Conservation (phyloP, 192 early-diverging fungal species). For the Phlyctochytrium bullatum region DNA sequence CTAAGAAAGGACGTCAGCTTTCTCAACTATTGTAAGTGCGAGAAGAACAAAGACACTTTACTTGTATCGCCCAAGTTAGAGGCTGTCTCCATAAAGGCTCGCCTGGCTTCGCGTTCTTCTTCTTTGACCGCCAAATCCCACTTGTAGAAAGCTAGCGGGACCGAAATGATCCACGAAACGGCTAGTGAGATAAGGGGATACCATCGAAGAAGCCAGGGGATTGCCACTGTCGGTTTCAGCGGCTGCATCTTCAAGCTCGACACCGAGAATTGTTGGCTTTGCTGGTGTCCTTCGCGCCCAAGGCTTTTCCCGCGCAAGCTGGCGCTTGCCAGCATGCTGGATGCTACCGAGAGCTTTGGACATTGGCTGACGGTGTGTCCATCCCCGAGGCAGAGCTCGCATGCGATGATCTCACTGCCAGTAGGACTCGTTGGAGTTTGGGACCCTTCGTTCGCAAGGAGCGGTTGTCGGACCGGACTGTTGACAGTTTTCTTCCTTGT, state of each 20-base stretch:
- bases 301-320: neutral
- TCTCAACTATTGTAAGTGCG: neutral
- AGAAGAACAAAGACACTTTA: neutral
- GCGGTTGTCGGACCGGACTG: neutral
- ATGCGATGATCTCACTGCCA: too few species aligned
- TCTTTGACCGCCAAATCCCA: neutral
- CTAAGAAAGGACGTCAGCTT: neutral
- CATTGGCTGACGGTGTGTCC: neutral
- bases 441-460: neutral
- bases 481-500: neutral
- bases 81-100: neutral
- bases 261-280: neutral
- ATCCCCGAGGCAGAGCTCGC: neutral
- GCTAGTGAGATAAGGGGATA: neutral
- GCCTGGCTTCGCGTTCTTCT: neutral
- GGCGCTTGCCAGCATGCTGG: neutral
- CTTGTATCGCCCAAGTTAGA: neutral
- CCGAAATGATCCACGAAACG: neutral
- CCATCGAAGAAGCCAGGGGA: neutral
- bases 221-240: neutral
- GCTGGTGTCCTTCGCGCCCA: neutral
- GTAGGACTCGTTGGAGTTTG: too few species aligned
- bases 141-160: constrained; percentile 4
- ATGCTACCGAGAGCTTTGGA: neutral
- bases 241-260: neutral